Evolutionary conservation across 768 basidiomycete species (phyloP).

Genomic region (Candolleomyces eurysporus): DNA sequence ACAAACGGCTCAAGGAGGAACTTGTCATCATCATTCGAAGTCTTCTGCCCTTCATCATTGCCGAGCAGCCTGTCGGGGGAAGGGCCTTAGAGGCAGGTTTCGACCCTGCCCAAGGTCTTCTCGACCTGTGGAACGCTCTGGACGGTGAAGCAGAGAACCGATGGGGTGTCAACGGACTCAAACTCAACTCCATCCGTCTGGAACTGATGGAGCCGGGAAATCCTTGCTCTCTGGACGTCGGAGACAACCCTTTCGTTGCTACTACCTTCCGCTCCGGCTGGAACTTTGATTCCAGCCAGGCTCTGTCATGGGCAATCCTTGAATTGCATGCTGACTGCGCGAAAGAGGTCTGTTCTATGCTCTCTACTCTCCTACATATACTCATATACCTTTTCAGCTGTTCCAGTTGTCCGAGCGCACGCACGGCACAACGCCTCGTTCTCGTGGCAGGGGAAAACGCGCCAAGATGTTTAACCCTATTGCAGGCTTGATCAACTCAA

Average conservation of each 20-base stretch:
- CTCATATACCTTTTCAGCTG: slow-evolving; percentile 40
- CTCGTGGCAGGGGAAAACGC: slow-evolving; percentile 44
- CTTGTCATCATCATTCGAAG: slow-evolving; percentile 70
- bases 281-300: slow-evolving; percentile 68
- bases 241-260: slow-evolving; percentile 50
- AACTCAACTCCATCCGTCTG: slow-evolving; percentile 64
- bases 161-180: slow-evolving; percentile 64
- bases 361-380: neutral
- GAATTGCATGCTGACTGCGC: slow-evolving; percentile 81
- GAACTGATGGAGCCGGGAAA: slow-evolving; percentile 31
- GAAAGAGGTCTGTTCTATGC: slow-evolving; percentile 47
- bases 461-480: slow-evolving; percentile 59
- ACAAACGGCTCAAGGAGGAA: slow-evolving; percentile 72
- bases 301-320: slow-evolving; percentile 74
- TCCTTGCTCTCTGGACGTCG: slow-evolving; percentile 12
- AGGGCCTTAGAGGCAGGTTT: slow-evolving; percentile 24
- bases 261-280: slow-evolving; percentile 71
- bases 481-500: slow-evolving; percentile 47
- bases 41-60: slow-evolving; percentile 69
- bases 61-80: slow-evolving; percentile 22
- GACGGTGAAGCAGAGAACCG: slow-evolving; percentile 61
- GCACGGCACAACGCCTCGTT: slow-evolving; percentile 24
- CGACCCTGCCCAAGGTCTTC: slow-evolving; percentile 46
- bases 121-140: slow-evolving; percentile 53
- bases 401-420: slow-evolving; percentile 62